Evolutionary conservation across 2,329 filamentous ascomycete genomes (phyloP), one percentile per base, ranked within the genome.

Genomic region (Penicillium sp.): DNA sequence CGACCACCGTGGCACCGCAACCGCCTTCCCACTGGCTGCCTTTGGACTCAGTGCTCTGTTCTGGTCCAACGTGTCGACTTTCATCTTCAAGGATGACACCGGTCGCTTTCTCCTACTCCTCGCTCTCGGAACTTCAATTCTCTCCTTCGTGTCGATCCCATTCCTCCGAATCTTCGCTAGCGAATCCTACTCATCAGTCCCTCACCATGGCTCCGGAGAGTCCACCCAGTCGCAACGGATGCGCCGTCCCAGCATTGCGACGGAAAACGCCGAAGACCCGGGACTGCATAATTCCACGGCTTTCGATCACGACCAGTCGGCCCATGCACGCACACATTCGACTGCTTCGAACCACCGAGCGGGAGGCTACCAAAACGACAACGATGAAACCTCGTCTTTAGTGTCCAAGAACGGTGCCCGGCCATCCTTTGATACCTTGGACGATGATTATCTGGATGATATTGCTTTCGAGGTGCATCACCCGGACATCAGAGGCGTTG

Each of bases 11-110:
- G 93, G 93, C 39, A 95, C 91, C 3, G 93, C 93, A 4, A 97
- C 93, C 4, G 90, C 90, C 1, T 93, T 97, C 56, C 91, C 93
- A 4, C 69, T 97, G 40, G 87, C 93, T 41, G 90, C 87, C 3
- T 97, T 97, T 60, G 93, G 93, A 3, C 71, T 98, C 41, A 96
- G 90, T 62, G 93, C 93, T 39, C 93, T 98, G 69, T 94, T 97
- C 72, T 98, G 96, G 70, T 91, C 93, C 0, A 76, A 83, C 2
- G 68, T 94, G 21, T 87, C 88, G 15, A 80, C 81, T 13, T 60
- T 94, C 32, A 71, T 87, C 27, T 90, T 95, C 59, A 86, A 87
- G 2, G 87, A 88, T 26, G 81, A 94, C 56, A 93, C 89, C 1
- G 84, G 84, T 39, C 78, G 79, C 26, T 90, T 96, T 54, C 75